Base-by-base conservation (phyloP, 495 filamentous ascomycete species). In the Aspergillus saccharolyticus region DNA sequence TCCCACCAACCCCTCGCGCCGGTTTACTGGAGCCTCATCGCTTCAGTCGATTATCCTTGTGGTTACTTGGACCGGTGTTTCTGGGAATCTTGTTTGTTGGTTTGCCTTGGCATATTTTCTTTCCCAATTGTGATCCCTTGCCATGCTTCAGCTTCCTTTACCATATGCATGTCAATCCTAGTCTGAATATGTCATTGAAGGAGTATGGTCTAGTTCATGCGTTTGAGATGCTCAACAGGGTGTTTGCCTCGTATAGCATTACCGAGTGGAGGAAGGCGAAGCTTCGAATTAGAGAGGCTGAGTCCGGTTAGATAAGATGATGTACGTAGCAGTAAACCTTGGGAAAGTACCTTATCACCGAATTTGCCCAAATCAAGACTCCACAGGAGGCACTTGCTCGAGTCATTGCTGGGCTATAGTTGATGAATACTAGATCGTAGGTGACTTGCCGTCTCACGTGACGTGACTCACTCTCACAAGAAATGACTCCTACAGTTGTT, bases 21-120 rank as follows among this genome's bases (percentile, higher is more conserved):
- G 33, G 33, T 39, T 39, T 15, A 39, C 33, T 39, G 33, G 6
- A 45, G 19, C 33, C 46, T 47, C 48, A 52, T 58, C 43, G 9
- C 20, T 47, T 20, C 47, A 33, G 18, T 42, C 50, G 45, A 17
- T 16, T 55, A 53, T 58, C 47, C 42, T 58, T 24, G 42, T 55
- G 51, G 54, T 46, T 59, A 59, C 43, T 63, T 63, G 58, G 56
- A 49, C 54, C 59, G 64, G 56, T 63, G 56, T 61, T 55, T 42
- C 58, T 56, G 52, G 60, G 56, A 54, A 52, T 58, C 60, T 39
- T 43, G 54, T 45, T 39, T 43, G 39, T 66, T 64, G 49, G 68
- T 54, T 43, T 54, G n/a, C 44, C 54, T 56, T 49, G n/a, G 30
- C 45, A 21, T 51, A 45, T 45, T 17, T 55, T 42, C 54, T 47